A percentile compares a stretch with the other conserved stretches of the same genome.
Conservation (phyloP, 1,284 basidiomycete genomes). For the Gymnopus androsaceus region DNA sequence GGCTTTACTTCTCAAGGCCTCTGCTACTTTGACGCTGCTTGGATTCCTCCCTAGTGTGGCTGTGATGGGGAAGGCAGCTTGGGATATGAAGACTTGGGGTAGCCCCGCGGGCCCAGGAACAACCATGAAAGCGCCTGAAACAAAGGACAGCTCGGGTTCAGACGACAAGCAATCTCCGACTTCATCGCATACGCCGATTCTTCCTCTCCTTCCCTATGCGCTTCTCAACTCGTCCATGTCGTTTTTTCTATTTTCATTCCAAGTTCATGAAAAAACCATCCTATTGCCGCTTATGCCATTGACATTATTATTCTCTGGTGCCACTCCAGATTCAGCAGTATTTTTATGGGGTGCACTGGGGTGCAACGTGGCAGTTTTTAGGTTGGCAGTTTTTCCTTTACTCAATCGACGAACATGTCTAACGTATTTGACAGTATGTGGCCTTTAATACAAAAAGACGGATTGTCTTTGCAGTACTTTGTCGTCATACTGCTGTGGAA, state of each 20-base stretch:
- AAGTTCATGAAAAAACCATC: constrained; percentile 94
- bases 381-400: constrained; percentile 47
- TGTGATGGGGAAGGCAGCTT: constrained; percentile 54
- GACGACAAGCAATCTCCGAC: neutral
- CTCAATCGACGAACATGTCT: neutral
- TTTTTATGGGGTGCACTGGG: constrained; percentile 80
- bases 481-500: constrained; percentile 79
- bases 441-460: constrained; percentile 83
- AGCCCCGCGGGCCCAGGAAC: constrained; percentile 18
- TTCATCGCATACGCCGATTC: constrained; percentile 44
- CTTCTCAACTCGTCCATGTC: constrained; percentile 77
- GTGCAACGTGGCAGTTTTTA: constrained; percentile 89
- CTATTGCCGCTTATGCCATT: constrained; percentile 86
- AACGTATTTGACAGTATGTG: constrained; percentile 68
- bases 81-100: constrained; percentile 33
- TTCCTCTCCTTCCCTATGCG: constrained; percentile 68
- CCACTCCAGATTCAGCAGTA: constrained; percentile 58
- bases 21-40: constrained; percentile 59
- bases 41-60: constrained; percentile 65
- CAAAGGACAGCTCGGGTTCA: neutral
- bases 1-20: constrained; percentile 54
- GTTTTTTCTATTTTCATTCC: constrained; percentile 95
- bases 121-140: constrained; percentile 18
- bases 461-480: constrained; percentile 74
- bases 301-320: constrained; percentile 74